Evolutionary conservation across 1,284 basidiomycete genomes (phyloP), one percentile per base, ranked within the genome.

Genomic region (Naganishia sp.): DNA sequence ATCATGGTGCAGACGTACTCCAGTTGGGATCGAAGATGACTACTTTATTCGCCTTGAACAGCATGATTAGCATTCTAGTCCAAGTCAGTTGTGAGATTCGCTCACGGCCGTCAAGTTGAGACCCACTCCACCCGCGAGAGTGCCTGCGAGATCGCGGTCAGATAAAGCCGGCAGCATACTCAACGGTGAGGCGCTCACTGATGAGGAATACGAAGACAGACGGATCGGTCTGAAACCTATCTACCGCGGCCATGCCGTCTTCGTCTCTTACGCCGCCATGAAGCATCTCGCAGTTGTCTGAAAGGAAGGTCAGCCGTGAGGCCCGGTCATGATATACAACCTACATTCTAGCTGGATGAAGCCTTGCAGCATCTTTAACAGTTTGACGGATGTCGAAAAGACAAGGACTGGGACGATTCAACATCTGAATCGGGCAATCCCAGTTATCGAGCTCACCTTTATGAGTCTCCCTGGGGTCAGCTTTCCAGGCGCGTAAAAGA

Each of bases 1-100:
- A 17, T 41, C 1, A 41, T 28, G 0, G 6, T 15, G 43, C 6
- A 71, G 13, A 39, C 78, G 71, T 54, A 80, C 78, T 80, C 78
- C 79, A 80, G 43, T 70, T 72, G 1, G 78, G 78, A 62, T 80
- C 79, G 49, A 82, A 81, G 62, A 82, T 81, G 62, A 82, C 79
- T 3, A 82, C 81, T 58, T 79, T 79, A 71, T 81, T 81, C 32
- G 80, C 75, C 75, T 79, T 41, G 11, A 21, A 11, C 35, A 39
- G 10, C 13, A 10, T 39, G 10, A 10, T 39, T 39, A 39, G 7
- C 7, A 39, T 39, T 13, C 35, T 39, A 39, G 7, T 13, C 7
- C 13, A 21, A 6, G n/a, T n/a, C 25, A 6, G 42, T 66, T 28
- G 66, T 65, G 3, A n/a, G 17, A 11, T 7, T 13, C 4, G 71